A percentile compares a stretch with the other conserved stretches of the same genome.
These are phyloP conservation scores for Pseudonitzschia delicatissima DNA, from an alignment of 108 stramenopile genomes.

Conservation along the genomic window DNA sequence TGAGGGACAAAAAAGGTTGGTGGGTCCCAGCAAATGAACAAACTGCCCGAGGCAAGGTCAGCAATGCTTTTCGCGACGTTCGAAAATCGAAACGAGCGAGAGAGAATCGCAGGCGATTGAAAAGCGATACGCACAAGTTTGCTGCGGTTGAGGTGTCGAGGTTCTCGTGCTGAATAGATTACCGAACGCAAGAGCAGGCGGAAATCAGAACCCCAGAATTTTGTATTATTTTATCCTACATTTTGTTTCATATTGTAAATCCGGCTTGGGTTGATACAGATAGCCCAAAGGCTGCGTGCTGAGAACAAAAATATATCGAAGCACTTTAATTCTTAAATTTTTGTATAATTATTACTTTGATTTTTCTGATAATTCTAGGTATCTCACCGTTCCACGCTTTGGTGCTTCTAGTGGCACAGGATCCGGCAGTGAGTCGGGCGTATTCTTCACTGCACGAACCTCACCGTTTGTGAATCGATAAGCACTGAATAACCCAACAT, in stretches of 20 bases:
- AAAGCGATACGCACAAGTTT: conserved; percentile 9
- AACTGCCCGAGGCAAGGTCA: conserved; percentile 2
- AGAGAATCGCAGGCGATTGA: conserved; percentile 2
- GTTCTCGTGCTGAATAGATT: background rate
- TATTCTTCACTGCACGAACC: conserved; percentile 60
- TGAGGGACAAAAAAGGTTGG: conserved; percentile 10
- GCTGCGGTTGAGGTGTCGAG: too few relatives aligned
- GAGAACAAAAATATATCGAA: too few relatives aligned
- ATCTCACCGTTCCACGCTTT: conserved; percentile 32
- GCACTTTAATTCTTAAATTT: too few relatives aligned
- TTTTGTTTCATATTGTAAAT: background rate
- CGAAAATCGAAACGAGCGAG: conserved; percentile 8
- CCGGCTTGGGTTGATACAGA: too few relatives aligned
- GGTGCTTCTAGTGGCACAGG: conserved; percentile 49
- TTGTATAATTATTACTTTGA: too few relatives aligned
- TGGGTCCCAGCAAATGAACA: conserved; percentile 3
- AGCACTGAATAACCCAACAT: conserved; percentile 68
- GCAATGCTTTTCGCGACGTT: conserved; percentile 11
- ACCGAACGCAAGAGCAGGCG: too few relatives aligned
- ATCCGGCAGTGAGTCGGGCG: conserved; percentile 39
- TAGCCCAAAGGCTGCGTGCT: too few relatives aligned
- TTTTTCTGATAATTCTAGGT: conserved; percentile 1
- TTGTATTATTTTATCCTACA: background rate
- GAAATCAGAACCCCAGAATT: too few relatives aligned
- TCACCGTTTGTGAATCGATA: conserved; percentile 87